Evolutionary conservation across 2,329 filamentous ascomycete species (phyloP).

Genomic region (Boeremia exigua): DNA sequence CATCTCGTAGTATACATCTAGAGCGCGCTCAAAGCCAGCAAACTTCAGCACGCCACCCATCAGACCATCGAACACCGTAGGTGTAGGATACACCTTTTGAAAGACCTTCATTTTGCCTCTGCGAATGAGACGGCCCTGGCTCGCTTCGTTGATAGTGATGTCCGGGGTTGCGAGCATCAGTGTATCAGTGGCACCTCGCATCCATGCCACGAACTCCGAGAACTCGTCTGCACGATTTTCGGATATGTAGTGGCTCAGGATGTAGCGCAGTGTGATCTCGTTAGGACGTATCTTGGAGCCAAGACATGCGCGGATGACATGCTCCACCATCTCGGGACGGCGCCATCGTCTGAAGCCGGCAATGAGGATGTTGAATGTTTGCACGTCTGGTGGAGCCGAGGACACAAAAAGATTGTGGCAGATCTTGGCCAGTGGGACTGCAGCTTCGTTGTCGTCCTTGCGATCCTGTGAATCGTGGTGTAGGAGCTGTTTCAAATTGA

Average conservation of each 20-base stretch:
- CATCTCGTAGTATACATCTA: slow-evolving; percentile 52
- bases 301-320: slow-evolving; percentile 42
- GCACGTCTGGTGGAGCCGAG: slow-evolving; percentile 66
- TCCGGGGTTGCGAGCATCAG: slow-evolving; percentile 51
- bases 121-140: slow-evolving; percentile 34
- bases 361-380: slow-evolving; percentile 75
- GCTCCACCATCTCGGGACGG: slow-evolving; percentile 31
- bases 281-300: slow-evolving; percentile 53
- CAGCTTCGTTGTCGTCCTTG: slow-evolving; percentile 17
- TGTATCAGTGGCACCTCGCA: slow-evolving; percentile 50
- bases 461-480: slow-evolving; percentile 19
- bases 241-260: slow-evolving; percentile 50
- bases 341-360: slow-evolving; percentile 60
- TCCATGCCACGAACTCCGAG: slow-evolving; percentile 47
- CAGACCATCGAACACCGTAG: slow-evolving; percentile 52
- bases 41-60: slow-evolving; percentile 53
- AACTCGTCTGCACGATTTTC: slow-evolving; percentile 44
- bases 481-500: slow-evolving; percentile 33
- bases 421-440: slow-evolving; percentile 44
- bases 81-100: slow-evolving; percentile 54
- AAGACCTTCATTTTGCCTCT: slow-evolving; percentile 39
- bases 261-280: slow-evolving; percentile 51
- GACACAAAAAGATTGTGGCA: slow-evolving; percentile 71
- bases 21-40: slow-evolving; percentile 52
- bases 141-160: slow-evolving; percentile 45